These are phyloP conservation scores for Mycena belliarum DNA, from an alignment of 768 basidiomycete species.

Conservation along the genomic window DNA sequence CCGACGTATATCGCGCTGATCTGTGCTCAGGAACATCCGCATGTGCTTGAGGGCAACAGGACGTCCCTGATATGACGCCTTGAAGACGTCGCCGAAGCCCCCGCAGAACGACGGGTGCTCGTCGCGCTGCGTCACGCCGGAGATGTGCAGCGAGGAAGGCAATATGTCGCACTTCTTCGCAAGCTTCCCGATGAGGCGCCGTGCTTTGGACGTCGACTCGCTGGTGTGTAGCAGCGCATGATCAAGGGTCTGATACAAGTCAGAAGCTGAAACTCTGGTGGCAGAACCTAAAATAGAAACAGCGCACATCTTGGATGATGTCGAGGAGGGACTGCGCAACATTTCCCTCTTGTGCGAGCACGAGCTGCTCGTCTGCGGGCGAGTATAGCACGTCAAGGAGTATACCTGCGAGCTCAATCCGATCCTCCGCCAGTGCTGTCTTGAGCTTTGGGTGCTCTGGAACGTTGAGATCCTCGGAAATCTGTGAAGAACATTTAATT, in stretches of 20 bases:
- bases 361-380: constrained; percentile 6
- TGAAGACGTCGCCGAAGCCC: neutral
- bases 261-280: too few relatives aligned
- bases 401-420: neutral
- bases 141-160: constrained; percentile 11
- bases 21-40: neutral
- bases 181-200: constrained; percentile 7
- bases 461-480: constrained; percentile 1
- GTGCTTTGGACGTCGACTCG: constrained; percentile 6
- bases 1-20: neutral
- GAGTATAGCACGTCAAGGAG: constrained; percentile 12
- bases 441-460: constrained; percentile 1
- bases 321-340: constrained; percentile 18
- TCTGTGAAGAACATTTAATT: neutral
- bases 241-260: constrained; percentile 12
- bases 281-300: neutral
- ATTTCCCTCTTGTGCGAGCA: constrained; percentile 14
- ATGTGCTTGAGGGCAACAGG: neutral
- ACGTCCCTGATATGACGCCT: neutral
- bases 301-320: constrained; percentile 16
- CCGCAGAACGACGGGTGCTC: neutral
- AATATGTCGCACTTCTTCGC: constrained; percentile 7
- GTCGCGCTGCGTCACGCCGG: constrained; percentile 9
- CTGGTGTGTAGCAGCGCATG: neutral
- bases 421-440: constrained; percentile 9